Conservation (phyloP, 345 rosid species). For the Camelina hispida region DNA sequence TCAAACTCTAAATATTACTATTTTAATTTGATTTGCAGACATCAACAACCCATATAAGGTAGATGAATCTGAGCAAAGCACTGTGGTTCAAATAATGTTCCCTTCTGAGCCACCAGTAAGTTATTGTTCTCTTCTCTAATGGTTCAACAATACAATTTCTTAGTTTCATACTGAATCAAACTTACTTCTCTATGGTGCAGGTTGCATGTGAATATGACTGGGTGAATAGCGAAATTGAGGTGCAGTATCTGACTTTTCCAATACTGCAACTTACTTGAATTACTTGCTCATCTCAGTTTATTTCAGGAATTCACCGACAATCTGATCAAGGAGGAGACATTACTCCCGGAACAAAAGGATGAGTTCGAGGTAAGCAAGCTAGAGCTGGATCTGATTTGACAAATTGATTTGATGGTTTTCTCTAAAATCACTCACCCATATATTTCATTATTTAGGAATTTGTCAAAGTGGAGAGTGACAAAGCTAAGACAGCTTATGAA, state of each 20-base stretch:
- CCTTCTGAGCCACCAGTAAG: slow-evolving; percentile 77
- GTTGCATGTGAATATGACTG: slow-evolving; percentile 81
- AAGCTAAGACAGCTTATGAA: slow-evolving; percentile 65
- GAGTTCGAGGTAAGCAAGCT: slow-evolving; percentile 60
- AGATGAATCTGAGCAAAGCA: slow-evolving; percentile 76
- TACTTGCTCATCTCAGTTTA: background rate
- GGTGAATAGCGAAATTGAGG: slow-evolving; percentile 77
- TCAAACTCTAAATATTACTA: background rate
- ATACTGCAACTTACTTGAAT: background rate
- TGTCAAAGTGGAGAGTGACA: slow-evolving; percentile 64
- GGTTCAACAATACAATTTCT: background rate
- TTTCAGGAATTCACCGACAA: slow-evolving; percentile 69
- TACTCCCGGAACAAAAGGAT: slow-evolving; percentile 66
- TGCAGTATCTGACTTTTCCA: slow-evolving; percentile 39
- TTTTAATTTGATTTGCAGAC: slow-evolving; percentile 50
- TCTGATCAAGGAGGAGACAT: slow-evolving; percentile 55
- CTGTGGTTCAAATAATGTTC: slow-evolving; percentile 72
- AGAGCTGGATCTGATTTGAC: background rate
- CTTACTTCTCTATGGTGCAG: slow-evolving; percentile 50
- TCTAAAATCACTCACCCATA: background rate
- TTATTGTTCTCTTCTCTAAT: background rate
- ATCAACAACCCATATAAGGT: slow-evolving; percentile 78
- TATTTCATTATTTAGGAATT: slow-evolving; percentile 54
- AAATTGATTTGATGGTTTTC: background rate
- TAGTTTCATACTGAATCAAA: slow-evolving; percentile 3